Conservation (phyloP, 176 grass and related monocot genomes). For the Aegilops bicornis region DNA sequence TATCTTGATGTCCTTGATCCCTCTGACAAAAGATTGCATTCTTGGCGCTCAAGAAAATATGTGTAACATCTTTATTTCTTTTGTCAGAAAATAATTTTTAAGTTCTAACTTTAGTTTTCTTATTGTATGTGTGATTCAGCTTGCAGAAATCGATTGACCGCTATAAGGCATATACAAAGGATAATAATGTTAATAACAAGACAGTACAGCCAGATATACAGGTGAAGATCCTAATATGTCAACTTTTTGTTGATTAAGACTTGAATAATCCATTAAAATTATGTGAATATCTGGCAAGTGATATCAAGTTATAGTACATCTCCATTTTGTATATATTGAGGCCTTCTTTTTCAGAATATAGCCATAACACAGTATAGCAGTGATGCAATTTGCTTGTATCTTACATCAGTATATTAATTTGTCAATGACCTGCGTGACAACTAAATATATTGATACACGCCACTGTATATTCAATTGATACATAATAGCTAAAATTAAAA, state of each 20-base stretch:
- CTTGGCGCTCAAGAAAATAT: neutral
- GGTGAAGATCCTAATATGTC: slow-evolving; percentile 30
- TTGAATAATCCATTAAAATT: neutral
- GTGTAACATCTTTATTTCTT: neutral
- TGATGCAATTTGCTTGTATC: neutral
- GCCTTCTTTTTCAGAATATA: neutral
- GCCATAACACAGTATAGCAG: neutral
- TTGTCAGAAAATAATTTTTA: neutral
- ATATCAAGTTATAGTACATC: too few species aligned
- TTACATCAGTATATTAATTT: slow-evolving; percentile 2
- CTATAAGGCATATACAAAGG: slow-evolving; percentile 51
- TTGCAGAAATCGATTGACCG: slow-evolving; percentile 60
- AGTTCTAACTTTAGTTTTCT: neutral
- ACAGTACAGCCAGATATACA: slow-evolving; percentile 38
- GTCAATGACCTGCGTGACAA: neutral
- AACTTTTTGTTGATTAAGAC: neutral
- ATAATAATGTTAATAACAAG: slow-evolving; percentile 29
- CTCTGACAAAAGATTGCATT: neutral
- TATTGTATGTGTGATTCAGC: slow-evolving; percentile 31
- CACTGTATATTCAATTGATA: neutral
- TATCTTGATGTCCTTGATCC: neutral
- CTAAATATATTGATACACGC: neutral
- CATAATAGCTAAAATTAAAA: neutral
- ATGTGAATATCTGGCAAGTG: too few species aligned
- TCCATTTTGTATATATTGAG: neutral